Conservation (phyloP, 2,329 filamentous ascomycete genomes). For the Stachybotrys echinatus region DNA sequence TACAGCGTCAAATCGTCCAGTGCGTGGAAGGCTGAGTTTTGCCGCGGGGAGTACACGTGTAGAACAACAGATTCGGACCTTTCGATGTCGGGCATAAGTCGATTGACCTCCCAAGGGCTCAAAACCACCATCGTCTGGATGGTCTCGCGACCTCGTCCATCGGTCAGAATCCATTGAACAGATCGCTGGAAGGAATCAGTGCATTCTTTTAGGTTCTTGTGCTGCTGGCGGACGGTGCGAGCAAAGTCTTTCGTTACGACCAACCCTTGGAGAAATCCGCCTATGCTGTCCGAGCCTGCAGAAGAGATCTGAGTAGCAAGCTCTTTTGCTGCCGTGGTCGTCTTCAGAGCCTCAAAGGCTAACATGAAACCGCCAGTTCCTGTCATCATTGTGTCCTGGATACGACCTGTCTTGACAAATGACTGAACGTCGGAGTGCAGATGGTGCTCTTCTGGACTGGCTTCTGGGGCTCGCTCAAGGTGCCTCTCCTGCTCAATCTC, state of each 20-base stretch:
- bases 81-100: slow-evolving; percentile 3
- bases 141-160: not conserved
- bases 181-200: slow-evolving; percentile 1
- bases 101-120: slow-evolving; percentile 55
- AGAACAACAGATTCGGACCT: slow-evolving; percentile 26
- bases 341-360: not conserved
- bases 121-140: slow-evolving; percentile 42
- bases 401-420: not conserved
- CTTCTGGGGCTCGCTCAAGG: not conserved
- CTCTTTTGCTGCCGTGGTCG: not conserved
- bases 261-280: not conserved
- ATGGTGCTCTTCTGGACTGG: not conserved
- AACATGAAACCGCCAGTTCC: not conserved
- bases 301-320: no score
- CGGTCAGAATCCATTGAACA: slow-evolving; percentile 7
- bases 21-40: not conserved
- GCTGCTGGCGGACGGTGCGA: not conserved
- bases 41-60: slow-evolving; percentile 35
- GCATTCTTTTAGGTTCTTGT: not conserved
- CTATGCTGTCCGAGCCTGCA: no score
- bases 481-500: slow-evolving; percentile 2
- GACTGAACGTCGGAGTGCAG: not conserved
- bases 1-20: slow-evolving; percentile 1
- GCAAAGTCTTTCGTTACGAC: slow-evolving; percentile 2
- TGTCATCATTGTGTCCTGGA: no score